Evolutionary conservation across 2,329 filamentous ascomycete species (phyloP).

Genomic region (Sarocladiaceae sp.): DNA sequence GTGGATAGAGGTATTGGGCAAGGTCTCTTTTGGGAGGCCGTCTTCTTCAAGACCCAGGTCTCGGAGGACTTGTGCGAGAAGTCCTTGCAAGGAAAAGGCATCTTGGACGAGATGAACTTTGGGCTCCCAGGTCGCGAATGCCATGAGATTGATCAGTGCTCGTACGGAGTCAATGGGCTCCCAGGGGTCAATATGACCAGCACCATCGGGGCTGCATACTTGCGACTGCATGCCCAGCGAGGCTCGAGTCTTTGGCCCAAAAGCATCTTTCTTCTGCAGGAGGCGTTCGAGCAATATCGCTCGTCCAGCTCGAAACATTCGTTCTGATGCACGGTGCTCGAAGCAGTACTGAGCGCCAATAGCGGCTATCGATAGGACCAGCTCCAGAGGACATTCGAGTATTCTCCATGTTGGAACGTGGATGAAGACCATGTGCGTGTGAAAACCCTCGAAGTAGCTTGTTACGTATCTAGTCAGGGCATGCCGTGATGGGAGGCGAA

Average conservation of each 20-base stretch:
- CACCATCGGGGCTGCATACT: neutral
- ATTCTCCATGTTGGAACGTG: slow-evolving; percentile 29
- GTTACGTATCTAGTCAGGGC: slow-evolving; percentile 30
- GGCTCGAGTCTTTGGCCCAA: slow-evolving; percentile 21
- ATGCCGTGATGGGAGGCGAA: slow-evolving; percentile 30
- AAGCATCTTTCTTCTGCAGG: slow-evolving; percentile 15
- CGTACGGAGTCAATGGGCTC: slow-evolving; percentile 28
- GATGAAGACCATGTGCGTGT: slow-evolving; percentile 33
- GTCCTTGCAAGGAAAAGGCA: slow-evolving; percentile 27
- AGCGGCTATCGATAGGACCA: slow-evolving; percentile 27
- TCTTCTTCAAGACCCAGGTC: slow-evolving; percentile 27
- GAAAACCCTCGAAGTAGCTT: slow-evolving; percentile 32
- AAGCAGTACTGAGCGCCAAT: slow-evolving; percentile 35
- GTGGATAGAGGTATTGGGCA: slow-evolving; percentile 9
- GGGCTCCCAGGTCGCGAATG: slow-evolving; percentile 33
- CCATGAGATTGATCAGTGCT: slow-evolving; percentile 31
- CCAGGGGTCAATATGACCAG: slow-evolving; percentile 15
- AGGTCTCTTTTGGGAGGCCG: neutral
- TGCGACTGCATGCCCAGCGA: slow-evolving; percentile 12
- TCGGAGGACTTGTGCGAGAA: slow-evolving; percentile 28
- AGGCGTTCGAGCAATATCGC: slow-evolving; percentile 27
- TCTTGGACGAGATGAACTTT: slow-evolving; percentile 27
- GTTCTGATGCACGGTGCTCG: slow-evolving; percentile 29
- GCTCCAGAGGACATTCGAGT: slow-evolving; percentile 24
- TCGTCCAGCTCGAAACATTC: slow-evolving; percentile 28